Conservation (phyloP, 148 eudicot species). For the Suaeda aralocaspica region DNA sequence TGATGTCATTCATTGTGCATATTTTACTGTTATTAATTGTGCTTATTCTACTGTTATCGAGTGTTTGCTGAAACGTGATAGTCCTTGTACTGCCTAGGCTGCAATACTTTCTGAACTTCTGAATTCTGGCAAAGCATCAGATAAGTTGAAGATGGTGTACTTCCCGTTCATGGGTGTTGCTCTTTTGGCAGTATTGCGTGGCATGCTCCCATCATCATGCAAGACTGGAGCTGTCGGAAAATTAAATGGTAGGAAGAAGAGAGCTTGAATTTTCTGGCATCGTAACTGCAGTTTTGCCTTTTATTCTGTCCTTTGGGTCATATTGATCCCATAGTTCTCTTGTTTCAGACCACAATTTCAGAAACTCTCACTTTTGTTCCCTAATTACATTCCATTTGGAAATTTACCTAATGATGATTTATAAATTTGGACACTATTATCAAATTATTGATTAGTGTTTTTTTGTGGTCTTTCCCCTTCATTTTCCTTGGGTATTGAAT, state of each 20-base stretch:
- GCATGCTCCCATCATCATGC: slow-evolving; percentile 46
- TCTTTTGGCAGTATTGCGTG: slow-evolving; percentile 56
- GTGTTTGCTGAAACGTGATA: no score
- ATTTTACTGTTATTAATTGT: no score
- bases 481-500: no score
- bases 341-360: background rate
- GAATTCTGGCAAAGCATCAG: slow-evolving; percentile 55
- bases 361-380: background rate
- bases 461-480: no score
- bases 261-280: slow-evolving; percentile 58
- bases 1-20: no score
- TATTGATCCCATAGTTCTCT: background rate
- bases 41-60: no score
- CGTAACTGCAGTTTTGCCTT: background rate
- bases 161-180: slow-evolving; percentile 62
- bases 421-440: no score
- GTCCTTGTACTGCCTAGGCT: slow-evolving; percentile 43
- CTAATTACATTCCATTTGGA: no score
- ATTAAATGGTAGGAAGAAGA: slow-evolving; percentile 47
- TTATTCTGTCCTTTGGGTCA: background rate
- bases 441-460: no score
- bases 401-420: no score
- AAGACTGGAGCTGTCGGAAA: slow-evolving; percentile 29
- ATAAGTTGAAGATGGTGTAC: slow-evolving; percentile 54
- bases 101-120: slow-evolving; percentile 58